phyloP scores from a whole-genome alignment of 2,329 filamentous ascomycete species.

The Fusarium sp. region DNA sequence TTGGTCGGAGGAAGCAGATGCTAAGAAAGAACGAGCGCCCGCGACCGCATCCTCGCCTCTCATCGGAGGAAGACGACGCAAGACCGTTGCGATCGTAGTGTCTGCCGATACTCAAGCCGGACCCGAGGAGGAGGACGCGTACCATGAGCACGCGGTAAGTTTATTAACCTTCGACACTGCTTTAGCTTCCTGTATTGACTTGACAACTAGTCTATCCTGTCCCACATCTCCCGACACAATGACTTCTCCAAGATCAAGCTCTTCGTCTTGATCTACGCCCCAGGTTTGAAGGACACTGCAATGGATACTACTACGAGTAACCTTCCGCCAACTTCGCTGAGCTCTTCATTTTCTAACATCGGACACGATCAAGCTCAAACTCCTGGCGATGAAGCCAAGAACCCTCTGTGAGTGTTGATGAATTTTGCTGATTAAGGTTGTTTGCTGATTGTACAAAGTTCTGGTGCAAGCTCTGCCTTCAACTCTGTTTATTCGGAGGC shows the following conservation, averaged over 20 bases:
- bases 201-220: slow-evolving; percentile 81
- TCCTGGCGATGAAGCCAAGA: slow-evolving; percentile 75
- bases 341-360: slow-evolving; percentile 92
- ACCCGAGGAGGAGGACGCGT: slow-evolving; percentile 70
- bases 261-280: slow-evolving; percentile 92
- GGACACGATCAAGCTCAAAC: slow-evolving; percentile 80
- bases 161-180: slow-evolving; percentile 23
- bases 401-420: slow-evolving; percentile 64
- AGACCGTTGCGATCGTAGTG: slow-evolving; percentile 89
- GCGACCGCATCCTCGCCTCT: slow-evolving; percentile 50
- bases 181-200: slow-evolving; percentile 30
- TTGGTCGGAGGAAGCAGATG: slow-evolving; percentile 92
- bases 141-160: slow-evolving; percentile 87
- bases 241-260: slow-evolving; percentile 82
- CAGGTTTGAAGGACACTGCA: slow-evolving; percentile 79
- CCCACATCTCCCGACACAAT: slow-evolving; percentile 85
- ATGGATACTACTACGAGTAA: slow-evolving; percentile 67
- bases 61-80: slow-evolving; percentile 69
- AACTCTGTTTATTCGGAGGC: slow-evolving; percentile 87
- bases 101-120: slow-evolving; percentile 80
- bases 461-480: slow-evolving; percentile 74
- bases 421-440: background rate
- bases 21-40: slow-evolving; percentile 67
- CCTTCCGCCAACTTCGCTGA: slow-evolving; percentile 75
- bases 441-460: slow-evolving; percentile 42